Conservation (phyloP, 2,329 filamentous ascomycete species). For the Diaporthe nobilis region DNA sequence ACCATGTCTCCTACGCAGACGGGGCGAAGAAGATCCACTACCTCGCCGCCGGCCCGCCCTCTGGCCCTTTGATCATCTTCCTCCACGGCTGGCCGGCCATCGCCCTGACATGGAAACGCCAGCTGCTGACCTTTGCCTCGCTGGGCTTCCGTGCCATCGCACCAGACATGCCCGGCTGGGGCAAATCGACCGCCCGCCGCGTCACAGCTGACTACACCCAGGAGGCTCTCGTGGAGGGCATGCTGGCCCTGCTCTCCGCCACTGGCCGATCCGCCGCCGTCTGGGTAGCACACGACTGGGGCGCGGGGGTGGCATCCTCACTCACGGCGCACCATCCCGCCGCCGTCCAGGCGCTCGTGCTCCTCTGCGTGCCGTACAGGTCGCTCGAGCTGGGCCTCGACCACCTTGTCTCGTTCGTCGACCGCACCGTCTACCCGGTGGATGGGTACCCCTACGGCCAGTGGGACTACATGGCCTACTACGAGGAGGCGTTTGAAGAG, state of each 20-base stretch:
- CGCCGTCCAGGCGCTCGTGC: conserved; percentile 2
- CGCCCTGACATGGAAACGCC: conserved; percentile 28
- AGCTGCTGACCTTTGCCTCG: conserved; percentile 17
- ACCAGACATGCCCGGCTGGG: conserved; percentile 35
- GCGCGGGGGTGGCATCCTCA: conserved; percentile 23
- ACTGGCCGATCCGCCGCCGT: conserved; percentile 14
- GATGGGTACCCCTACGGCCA: conserved; percentile 29
- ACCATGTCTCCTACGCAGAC: conserved; percentile 23
- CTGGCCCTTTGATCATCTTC: conserved; percentile 28
- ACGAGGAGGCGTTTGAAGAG: conserved; percentile 32
- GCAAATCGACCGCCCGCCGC: conserved; percentile 2
- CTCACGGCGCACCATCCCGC: conserved; percentile 11
- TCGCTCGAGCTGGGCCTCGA: conserved; percentile 26
- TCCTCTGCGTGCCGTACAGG: conserved; percentile 21
- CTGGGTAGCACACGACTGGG: conserved; percentile 35
- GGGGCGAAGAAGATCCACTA: conserved; percentile 28
- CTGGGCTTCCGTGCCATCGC: conserved; percentile 27
- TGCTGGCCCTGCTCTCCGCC: conserved; percentile 32
- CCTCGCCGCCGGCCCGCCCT: conserved; percentile 3
- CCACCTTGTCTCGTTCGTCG: conserved; percentile 12
- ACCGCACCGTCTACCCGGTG: conserved; percentile 28
- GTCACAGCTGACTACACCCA: conserved; percentile 15
- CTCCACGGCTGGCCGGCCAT: conserved; percentile 34
- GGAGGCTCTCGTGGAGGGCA: conserved; percentile 24
- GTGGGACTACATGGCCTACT: conserved; percentile 29